A percentile compares a stretch with the other conserved stretches of the same genome.
These are phyloP conservation scores for Brassica balearica DNA, from an alignment of 441 rosid genomes.

Conservation along the genomic window DNA sequence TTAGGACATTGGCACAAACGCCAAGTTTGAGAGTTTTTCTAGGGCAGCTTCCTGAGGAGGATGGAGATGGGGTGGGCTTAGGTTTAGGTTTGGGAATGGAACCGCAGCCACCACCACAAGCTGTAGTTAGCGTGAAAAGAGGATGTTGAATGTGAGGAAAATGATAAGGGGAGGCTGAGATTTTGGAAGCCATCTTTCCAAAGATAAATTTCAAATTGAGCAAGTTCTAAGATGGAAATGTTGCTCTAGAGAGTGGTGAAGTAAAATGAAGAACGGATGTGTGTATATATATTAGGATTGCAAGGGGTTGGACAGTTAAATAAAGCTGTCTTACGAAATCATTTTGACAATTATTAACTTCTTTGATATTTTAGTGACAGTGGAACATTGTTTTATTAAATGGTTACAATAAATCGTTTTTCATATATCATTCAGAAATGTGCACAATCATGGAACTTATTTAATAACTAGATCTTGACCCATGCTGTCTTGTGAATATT, in stretches of 20 bases:
- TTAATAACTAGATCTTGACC: no score
- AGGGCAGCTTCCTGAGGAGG: constrained; percentile 52
- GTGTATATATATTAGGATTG: constrained; percentile 21
- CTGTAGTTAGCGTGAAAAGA: constrained; percentile 58
- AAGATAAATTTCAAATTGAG: neutral
- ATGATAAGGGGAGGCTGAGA: constrained; percentile 64
- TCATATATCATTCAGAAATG: neutral
- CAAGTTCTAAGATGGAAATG: constrained; percentile 11
- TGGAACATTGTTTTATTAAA: neutral
- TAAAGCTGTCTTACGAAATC: constrained; percentile 13
- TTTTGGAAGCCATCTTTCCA: constrained; percentile 57
- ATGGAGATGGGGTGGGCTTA: constrained; percentile 45
- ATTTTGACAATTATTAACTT: constrained; percentile 1
- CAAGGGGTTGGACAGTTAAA: constrained; percentile 1
- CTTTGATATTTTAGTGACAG: neutral
- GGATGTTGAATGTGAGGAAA: constrained; percentile 60
- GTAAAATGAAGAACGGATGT: constrained; percentile 7
- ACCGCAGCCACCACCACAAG: constrained; percentile 57
- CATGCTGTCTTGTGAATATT: no score
- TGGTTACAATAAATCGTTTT: neutral
- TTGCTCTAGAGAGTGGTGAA: constrained; percentile 27
- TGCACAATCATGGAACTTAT: neutral
- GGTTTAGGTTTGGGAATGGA: constrained; percentile 38
- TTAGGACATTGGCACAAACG: constrained; percentile 53
- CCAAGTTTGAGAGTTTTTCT: constrained; percentile 54